These are phyloP conservation scores for Epichloe scottii DNA, from an alignment of 2,329 filamentous ascomycete species.

Conservation along the genomic window DNA sequence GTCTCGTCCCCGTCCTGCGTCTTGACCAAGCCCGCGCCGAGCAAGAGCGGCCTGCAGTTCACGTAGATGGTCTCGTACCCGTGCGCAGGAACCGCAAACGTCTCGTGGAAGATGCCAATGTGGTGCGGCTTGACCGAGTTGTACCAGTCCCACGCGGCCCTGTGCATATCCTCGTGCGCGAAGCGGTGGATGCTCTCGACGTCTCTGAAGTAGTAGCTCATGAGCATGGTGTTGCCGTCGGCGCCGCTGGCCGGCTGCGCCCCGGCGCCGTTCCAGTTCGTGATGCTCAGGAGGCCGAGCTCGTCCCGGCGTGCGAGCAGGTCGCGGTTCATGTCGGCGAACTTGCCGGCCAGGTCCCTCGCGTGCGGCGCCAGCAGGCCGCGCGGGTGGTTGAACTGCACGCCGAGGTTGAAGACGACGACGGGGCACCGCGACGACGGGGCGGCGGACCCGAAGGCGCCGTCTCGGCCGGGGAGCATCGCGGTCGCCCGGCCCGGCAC, in stretches of 20 bases:
- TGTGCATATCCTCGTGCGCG: constrained; percentile 36
- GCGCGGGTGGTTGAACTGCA: constrained; percentile 35
- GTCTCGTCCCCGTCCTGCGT: constrained; percentile 8
- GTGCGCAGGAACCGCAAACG: constrained; percentile 30
- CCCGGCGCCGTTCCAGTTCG: constrained; percentile 22
- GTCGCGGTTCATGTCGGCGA: constrained; percentile 24
- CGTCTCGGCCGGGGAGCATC: constrained; percentile 17
- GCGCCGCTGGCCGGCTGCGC: constrained; percentile 15
- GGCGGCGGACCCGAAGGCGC: constrained; percentile 13
- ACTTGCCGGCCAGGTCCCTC: constrained; percentile 24
- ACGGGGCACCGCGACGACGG: constrained; percentile 16
- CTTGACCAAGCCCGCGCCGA: constrained; percentile 19
- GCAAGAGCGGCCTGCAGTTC: constrained; percentile 26
- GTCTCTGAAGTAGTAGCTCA: constrained; percentile 38
- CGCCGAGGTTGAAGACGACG: constrained; percentile 32
- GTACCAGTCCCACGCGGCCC: constrained; percentile 38
- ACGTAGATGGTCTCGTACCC: constrained; percentile 40
- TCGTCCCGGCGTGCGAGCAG: constrained; percentile 25
- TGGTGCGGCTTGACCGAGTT: constrained; percentile 23
- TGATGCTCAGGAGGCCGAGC: constrained; percentile 34
- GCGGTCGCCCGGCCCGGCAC: constrained; percentile 23
- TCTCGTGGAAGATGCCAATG: constrained; percentile 43
- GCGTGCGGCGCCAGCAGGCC: constrained; percentile 34
- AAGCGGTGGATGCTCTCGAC: constrained; percentile 37
- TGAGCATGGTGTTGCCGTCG: constrained; percentile 29